Conservation (phyloP, 2,329 filamentous ascomycete species). For the Drechslera avenae region DNA sequence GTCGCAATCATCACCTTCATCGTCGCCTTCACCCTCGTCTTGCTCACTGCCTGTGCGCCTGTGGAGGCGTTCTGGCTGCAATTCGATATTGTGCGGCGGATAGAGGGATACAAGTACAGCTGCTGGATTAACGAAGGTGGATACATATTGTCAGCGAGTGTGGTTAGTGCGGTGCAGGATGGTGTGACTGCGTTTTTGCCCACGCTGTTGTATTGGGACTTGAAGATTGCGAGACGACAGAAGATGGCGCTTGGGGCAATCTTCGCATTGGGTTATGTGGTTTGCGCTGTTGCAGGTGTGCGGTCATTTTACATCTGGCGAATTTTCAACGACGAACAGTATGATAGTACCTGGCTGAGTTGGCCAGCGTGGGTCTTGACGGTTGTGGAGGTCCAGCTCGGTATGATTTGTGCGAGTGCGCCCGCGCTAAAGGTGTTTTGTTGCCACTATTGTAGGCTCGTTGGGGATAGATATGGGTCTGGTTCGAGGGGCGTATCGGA, state of each 20-base stretch:
- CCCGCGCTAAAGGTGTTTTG: conserved; percentile 28
- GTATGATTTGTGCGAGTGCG: conserved; percentile 23
- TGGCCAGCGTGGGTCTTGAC: conserved; percentile 20
- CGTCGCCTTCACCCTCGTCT: conserved; percentile 18
- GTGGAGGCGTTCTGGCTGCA: conserved; percentile 27
- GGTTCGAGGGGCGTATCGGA: not conserved
- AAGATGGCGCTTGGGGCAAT: conserved; percentile 24
- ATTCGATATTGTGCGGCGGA: conserved; percentile 9
- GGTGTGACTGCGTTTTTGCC: conserved; percentile 22
- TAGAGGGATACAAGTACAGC: conserved; percentile 9
- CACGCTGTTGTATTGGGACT: conserved; percentile 27
- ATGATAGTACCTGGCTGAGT: conserved; percentile 24
- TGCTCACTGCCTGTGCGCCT: conserved; percentile 16
- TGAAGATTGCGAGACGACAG: conserved; percentile 23
- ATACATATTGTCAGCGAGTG: conserved; percentile 16
- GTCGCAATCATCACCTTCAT: conserved; percentile 14
- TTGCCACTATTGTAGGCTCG: conserved; percentile 5
- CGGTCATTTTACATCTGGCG: conserved; percentile 15
- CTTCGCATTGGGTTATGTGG: conserved; percentile 23
- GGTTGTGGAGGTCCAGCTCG: conserved; percentile 24
- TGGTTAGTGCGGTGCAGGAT: conserved; percentile 25
- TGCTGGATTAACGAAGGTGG: conserved; percentile 27
- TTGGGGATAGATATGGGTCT: not conserved
- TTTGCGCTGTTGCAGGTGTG: conserved; percentile 13
- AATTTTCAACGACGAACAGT: conserved; percentile 19